phyloP scores from a whole-genome alignment of 805 yeast species.

The Saccharomycopsis schoenii region DNA sequence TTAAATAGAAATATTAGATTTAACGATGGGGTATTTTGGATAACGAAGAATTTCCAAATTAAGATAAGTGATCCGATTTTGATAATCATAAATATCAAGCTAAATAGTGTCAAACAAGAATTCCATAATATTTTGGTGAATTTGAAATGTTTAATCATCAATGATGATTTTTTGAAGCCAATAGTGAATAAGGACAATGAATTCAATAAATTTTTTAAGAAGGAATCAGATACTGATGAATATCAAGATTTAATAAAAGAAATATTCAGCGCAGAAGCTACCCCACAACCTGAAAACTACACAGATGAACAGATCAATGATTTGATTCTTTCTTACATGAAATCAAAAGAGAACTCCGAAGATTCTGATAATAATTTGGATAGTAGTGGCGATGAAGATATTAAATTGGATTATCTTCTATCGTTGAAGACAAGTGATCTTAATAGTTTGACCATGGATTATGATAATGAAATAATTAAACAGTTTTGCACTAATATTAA shows the following conservation, averaged over 20 bases:
- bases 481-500: conserved; percentile 3
- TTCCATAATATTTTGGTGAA: conserved; percentile 13
- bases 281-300: background rate
- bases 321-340: background rate
- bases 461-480: conserved; percentile 4
- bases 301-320: background rate
- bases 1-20: conserved; percentile 17
- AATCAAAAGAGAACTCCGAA: background rate
- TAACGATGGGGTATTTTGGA: conserved; percentile 14
- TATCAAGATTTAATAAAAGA: background rate
- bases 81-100: conserved; percentile 16
- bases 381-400: background rate
- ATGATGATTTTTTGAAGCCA: conserved; percentile 11
- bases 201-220: background rate
- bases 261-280: background rate
- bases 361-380: background rate
- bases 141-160: conserved; percentile 12
- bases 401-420: background rate
- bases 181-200: conserved; percentile 7
- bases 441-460: background rate
- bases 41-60: conserved; percentile 12
- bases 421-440: background rate
- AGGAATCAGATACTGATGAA: background rate
- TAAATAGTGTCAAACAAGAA: conserved; percentile 6
- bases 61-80: conserved; percentile 17